Evolutionary conservation across 2,329 filamentous ascomycete genomes (phyloP).

Genomic region (Scorias spongiosa): DNA sequence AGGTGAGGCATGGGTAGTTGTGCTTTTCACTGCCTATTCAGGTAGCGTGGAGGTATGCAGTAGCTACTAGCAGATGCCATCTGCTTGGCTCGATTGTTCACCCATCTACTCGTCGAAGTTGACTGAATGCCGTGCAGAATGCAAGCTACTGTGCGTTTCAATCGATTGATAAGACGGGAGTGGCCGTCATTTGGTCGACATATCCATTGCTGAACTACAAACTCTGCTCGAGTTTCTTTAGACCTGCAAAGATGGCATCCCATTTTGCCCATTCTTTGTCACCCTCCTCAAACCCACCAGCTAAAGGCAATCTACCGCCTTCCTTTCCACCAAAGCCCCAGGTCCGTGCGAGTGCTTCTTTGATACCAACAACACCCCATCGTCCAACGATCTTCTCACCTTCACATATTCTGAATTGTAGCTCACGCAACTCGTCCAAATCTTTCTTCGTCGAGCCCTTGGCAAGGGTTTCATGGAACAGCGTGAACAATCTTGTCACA

Average conservation of each 20-base stretch:
- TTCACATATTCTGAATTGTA: slow-evolving; percentile 47
- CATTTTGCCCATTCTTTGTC: slow-evolving; percentile 43
- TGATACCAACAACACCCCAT: slow-evolving; percentile 49
- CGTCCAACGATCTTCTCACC: slow-evolving; percentile 47
- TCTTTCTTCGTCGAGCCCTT: slow-evolving; percentile 26
- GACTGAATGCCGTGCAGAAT: background rate
- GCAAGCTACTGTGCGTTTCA: background rate
- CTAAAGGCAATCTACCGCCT: slow-evolving; percentile 43
- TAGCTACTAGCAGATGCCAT: too few species aligned
- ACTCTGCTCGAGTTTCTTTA: slow-evolving; percentile 30
- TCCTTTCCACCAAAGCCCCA: slow-evolving; percentile 44
- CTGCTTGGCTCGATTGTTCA: too few species aligned
- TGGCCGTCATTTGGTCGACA: too few species aligned
- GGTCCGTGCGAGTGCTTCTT: slow-evolving; percentile 46
- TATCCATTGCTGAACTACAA: slow-evolving; percentile 6
- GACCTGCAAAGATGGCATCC: slow-evolving; percentile 29
- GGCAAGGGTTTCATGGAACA: slow-evolving; percentile 27
- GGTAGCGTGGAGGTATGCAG: too few species aligned
- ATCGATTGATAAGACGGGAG: too few species aligned
- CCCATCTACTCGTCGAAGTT: background rate
- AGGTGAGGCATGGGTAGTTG: too few species aligned
- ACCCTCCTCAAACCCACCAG: slow-evolving; percentile 42
- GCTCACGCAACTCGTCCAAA: slow-evolving; percentile 34
- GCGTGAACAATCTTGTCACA: slow-evolving; percentile 41
- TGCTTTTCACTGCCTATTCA: too few species aligned